Conservation (phyloP, 208 protist species). For the Leishmania lainsoni region DNA sequence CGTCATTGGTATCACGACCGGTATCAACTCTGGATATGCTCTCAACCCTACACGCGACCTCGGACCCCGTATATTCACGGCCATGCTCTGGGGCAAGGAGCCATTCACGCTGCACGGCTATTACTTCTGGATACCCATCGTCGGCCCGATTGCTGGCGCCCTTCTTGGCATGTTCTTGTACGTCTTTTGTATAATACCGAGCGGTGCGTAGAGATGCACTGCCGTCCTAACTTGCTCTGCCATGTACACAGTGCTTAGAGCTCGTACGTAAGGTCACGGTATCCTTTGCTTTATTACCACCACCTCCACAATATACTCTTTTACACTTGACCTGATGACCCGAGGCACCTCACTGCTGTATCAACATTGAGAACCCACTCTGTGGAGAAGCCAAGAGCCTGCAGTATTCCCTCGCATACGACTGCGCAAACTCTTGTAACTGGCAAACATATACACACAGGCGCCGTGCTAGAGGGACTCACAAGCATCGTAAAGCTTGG, state of each 20-base stretch:
- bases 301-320: background rate
- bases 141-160: slow-evolving; percentile 41
- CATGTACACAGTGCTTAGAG: background rate
- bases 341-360: background rate
- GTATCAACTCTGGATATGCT: slow-evolving; percentile 46
- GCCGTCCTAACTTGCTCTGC: background rate
- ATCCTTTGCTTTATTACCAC: background rate
- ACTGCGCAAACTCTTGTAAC: background rate
- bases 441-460: background rate
- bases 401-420: background rate
- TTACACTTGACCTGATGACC: background rate
- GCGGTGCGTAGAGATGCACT: background rate
- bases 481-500: background rate
- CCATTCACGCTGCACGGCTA: slow-evolving; percentile 41
- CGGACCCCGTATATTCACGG: slow-evolving; percentile 41
- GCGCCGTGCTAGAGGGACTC: background rate
- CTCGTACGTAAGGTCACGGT: background rate
- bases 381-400: background rate
- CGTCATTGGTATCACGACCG: slow-evolving; percentile 42
- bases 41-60: slow-evolving; percentile 63
- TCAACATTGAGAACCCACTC: background rate
- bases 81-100: slow-evolving; percentile 38
- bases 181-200: slow-evolving; percentile 41
- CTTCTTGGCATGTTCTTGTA: slow-evolving; percentile 46
- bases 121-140: slow-evolving; percentile 55